phyloP scores from a whole-genome alignment of 176 grass and related monocot species.

The Cymbopogon citratus region DNA sequence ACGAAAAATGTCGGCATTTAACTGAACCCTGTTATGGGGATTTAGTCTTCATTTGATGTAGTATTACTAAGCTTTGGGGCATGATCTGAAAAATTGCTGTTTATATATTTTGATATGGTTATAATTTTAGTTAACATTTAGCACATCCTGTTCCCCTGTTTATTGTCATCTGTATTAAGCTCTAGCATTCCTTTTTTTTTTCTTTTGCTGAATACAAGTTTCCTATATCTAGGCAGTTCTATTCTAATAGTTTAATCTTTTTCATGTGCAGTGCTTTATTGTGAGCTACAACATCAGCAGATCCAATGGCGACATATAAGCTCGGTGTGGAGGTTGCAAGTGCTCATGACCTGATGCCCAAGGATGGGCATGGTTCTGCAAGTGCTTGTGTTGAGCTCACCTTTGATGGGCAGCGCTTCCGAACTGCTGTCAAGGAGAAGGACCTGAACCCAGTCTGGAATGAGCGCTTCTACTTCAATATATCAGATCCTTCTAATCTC shows the following conservation, averaged over 20 bases:
- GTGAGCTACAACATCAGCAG: not conserved
- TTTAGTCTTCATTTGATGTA: not conserved
- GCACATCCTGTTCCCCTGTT: not conserved
- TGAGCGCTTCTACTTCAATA: constrained; percentile 79
- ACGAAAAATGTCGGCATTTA: not conserved
- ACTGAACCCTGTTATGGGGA: not conserved
- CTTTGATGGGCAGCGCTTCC: constrained; percentile 87
- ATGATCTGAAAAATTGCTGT: not conserved
- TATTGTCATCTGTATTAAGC: not conserved
- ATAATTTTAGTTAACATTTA: not conserved
- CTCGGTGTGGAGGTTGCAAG: constrained; percentile 75
- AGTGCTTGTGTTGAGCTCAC: constrained; percentile 77
- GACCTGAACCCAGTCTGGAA: constrained; percentile 91
- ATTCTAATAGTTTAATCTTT: not conserved
- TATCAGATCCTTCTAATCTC: constrained; percentile 65
- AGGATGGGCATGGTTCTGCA: constrained; percentile 88
- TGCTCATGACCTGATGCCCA: constrained; percentile 93
- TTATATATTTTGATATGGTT: not conserved
- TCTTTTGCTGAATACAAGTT: not conserved
- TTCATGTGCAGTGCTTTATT: not conserved
- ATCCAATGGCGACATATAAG: constrained; percentile 50
- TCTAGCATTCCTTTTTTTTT: not conserved
- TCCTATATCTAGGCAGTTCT: not conserved
- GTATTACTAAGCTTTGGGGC: not conserved
- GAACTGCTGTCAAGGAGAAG: constrained; percentile 72